Percentiles rank a stretch among this genome's conserved stretches.
These are phyloP conservation scores for Silene coronaria DNA, from an alignment of 179 eudicot species.

Conservation along the genomic window DNA sequence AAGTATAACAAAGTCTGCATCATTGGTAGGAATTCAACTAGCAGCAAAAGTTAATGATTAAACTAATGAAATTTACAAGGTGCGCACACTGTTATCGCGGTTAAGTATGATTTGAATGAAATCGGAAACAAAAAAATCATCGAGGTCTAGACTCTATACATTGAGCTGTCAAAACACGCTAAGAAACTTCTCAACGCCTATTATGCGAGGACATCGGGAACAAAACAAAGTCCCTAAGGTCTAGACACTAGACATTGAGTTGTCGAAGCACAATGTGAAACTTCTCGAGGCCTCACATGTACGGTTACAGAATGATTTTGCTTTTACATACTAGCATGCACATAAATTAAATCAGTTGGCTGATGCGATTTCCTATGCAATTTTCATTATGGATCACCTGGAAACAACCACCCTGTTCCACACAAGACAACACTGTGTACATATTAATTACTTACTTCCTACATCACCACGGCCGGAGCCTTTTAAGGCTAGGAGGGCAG, in stretches of 20 bases:
- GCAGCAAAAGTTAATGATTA: not conserved
- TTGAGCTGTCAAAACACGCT: not conserved
- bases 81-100: not conserved
- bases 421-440: no score
- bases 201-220: no score
- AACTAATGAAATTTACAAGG: not conserved
- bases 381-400: no score
- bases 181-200: slow-evolving; percentile 12
- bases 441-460: no score
- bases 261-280: not conserved
- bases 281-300: slow-evolving; percentile 9
- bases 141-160: not conserved
- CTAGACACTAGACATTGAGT: not conserved
- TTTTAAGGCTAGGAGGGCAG: no score
- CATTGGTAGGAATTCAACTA: not conserved
- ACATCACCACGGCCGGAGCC: no score
- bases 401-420: no score
- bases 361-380: no score
- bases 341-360: not conserved
- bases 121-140: not conserved
- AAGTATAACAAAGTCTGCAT: slow-evolving; percentile 17
- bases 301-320: slow-evolving; percentile 5
- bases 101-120: not conserved
- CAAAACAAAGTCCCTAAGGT: no score
- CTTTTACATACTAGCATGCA: not conserved